Base-by-base conservation (phyloP, 257 asterid genomes). In the Ocimum tenuiflorum region DNA sequence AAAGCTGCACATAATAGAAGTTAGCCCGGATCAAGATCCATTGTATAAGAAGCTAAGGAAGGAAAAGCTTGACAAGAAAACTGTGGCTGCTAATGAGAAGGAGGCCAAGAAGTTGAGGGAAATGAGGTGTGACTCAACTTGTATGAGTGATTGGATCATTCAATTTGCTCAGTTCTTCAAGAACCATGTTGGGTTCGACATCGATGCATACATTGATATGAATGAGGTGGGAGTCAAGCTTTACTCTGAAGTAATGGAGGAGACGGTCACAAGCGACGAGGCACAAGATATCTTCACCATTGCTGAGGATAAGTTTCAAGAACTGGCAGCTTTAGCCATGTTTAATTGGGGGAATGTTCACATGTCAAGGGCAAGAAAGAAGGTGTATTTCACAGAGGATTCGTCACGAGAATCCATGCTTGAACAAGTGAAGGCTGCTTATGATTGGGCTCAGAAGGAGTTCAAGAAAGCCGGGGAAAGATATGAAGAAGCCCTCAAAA, bases 311-410 rank as follows among this genome's bases (percentile, higher is more conserved):
- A 91, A 84, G 54, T 91, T 91, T 61, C 88, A 88, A 62, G 97
- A 88, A 52, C 74, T 91, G 81, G 86, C 89, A 7, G 95, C 97
- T 59, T 73, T 91, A 73, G 96, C 97, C 27, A 63, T 91, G 87
- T 91, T 91, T 78, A 86, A 91, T 31, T 82, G 89, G 80, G 96
- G 96, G 0, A 91, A 85, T 58, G 96, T 91, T n/a, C 89, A 88
- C 70, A 88, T 85, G 86, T 88, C 97, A 0, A 75, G 87, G 74
- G 97, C 97, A n/a, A 81, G 94, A 41, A 86, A 81, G 69, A 77
- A 49, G 77, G 83, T 88, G 33, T 71, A 78, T 73, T 64, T 86
- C 55, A 49, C 81, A 0, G 96, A 91, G 15, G 94, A 86, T 19
- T 68, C 85, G 31, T 68, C 89, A 1, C 69, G 81, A 50, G 85